These are phyloP conservation scores for Lindgomyces ingoldianus DNA, from an alignment of 495 filamentous ascomycete genomes.

Conservation along the genomic window DNA sequence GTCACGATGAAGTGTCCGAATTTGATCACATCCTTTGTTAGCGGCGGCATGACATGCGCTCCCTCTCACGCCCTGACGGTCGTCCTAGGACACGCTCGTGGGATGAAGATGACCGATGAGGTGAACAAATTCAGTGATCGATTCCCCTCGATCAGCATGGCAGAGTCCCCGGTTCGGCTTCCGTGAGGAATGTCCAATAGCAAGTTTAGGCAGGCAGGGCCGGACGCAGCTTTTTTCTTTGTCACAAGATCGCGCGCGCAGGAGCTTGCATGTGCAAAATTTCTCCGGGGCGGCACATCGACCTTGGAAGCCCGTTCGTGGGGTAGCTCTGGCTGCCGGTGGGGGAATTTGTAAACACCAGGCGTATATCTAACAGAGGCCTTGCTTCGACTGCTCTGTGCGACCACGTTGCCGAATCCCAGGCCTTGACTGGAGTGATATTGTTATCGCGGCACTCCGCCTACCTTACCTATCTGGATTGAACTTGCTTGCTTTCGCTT, in stretches of 20 bases:
- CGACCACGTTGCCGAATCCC: background rate
- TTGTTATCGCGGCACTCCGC: background rate
- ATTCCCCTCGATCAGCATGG: background rate
- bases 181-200: background rate
- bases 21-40: slow-evolving; percentile 36
- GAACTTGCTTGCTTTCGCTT: too few relatives aligned
- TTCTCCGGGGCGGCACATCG: background rate
- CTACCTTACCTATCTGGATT: too few relatives aligned
- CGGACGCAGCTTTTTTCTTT: background rate
- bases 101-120: background rate
- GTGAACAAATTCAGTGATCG: background rate
- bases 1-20: slow-evolving; percentile 40
- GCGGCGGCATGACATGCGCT: slow-evolving; percentile 25
- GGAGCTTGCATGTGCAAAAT: background rate
- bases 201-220: background rate
- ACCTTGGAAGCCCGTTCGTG: background rate
- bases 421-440: background rate
- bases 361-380: background rate
- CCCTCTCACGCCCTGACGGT: background rate
- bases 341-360: background rate
- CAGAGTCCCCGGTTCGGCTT: background rate
- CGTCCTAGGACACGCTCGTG: background rate
- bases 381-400: too few relatives aligned
- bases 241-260: background rate
- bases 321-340: background rate